Base-by-base conservation (phyloP, 2,329 filamentous ascomycete genomes). In the Coniella lustricola region DNA sequence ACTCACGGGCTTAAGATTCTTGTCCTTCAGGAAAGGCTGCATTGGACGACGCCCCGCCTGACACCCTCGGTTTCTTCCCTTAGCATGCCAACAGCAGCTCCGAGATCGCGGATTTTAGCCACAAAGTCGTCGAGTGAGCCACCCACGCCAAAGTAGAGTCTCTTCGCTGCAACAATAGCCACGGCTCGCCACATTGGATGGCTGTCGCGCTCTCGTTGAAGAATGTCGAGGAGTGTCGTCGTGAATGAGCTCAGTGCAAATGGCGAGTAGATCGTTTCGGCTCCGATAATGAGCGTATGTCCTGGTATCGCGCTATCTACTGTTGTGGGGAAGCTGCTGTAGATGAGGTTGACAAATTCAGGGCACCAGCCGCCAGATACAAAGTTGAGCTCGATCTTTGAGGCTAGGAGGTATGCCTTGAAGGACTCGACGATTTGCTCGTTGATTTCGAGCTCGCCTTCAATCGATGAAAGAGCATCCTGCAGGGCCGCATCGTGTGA, bases 261-360 rank as follows among this genome's bases (percentile, higher is more conserved):
- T 0, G 85, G 86, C 2, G 83, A 88, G 66, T 93, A 93, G 38
- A 93, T 91, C 0, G 87, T 93, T 65, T 93, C 87, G 1, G 86
- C 85, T 1, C 83, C 87, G 2, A 93, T 67, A 4, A 90, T 68
- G 2, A 86, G 65, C 13, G 73, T 75, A 36, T 58, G 64, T 4
- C 43, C 35, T 1, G 21, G 17, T 18, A 21, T 31, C 14, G 12
- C 25, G 57, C 33, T 47, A 18, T n/a, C 50, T 13, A 20, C 5
- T 18, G 9, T 13, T 18, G 44, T 12, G 12, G 37, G 7, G 16
- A 14, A 36, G 10, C 21, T 20, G 20, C 20, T 22, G 56, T 74
- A 74, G 7, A 90, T 64, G 1, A 88, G 66, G 2, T 74, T 62
- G 4, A 86, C 72, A 50, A 91, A 82, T 41, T 74, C 74, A 0